Evolutionary conservation across 306 rosid genomes (phyloP), one percentile per base, ranked within the genome.

Genomic region (Trifolium fragiferum): DNA sequence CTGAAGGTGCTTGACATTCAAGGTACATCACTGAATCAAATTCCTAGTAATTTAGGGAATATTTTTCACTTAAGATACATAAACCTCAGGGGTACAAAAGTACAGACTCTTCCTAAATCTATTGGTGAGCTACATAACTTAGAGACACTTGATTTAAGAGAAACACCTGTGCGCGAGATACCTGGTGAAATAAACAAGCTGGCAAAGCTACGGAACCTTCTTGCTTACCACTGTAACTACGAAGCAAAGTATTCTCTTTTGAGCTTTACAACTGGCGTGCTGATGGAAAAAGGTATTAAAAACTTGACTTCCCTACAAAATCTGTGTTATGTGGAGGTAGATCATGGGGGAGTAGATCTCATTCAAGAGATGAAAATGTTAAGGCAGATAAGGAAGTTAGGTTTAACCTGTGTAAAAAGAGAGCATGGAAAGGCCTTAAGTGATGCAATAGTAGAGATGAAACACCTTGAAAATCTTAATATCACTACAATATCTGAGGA

Each of bases 71-170:
- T 60, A 0, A 30, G 43, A 13, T 32, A 30, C 43, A 0, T 60
- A 60, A 60, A n/a, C 13, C 43, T 60, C 15, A 30, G 43, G 2
- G 18, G 37, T 35, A 63, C 68, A 37, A 63, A 63, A 37, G 49
- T 63, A n/a, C 50, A 18, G 32, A 10, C 1, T 64, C 69, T 64
- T 5, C 69, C 69, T 64, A 64, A 64, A 64, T 37, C 69, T 37
- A 5, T 64, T 37, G 69, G 69, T 64, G 30, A 64, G 8, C 69
- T 64, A 38, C 49, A 64, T 2, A 64, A 64, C 49, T 64, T 64
- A 19, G 69, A 64, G 69, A 64, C 69, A 37, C 18, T 64, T 16
- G 69, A 64, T 38, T 16, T 64, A 38, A 64, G 69, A 64, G 10
- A 18, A 18, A 64, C 69, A 38, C 49, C 38, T 37, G 69, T 64